Percentiles rank a stretch among this genome's conserved stretches.
Evolutionary conservation across 176 grass and related monocot species (phyloP).

Genomic region (Aegilops tauschii): DNA sequence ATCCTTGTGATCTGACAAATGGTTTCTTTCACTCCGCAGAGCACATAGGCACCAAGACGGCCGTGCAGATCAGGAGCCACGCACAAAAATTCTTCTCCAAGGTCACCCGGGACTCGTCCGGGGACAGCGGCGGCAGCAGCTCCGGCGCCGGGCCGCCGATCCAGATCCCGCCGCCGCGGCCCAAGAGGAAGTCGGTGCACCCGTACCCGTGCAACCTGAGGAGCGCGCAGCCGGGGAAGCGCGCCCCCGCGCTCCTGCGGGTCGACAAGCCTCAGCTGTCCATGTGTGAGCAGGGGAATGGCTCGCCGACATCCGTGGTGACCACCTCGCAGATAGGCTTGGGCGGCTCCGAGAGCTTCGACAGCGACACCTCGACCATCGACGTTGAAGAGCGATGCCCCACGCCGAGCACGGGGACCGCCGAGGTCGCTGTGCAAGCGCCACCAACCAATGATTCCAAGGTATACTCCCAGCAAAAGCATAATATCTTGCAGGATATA

Average conservation of each 20-base stretch:
- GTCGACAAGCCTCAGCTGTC: conserved; percentile 31
- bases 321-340: conserved; percentile 29
- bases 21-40: conserved; percentile 36
- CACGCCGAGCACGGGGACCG: conserved; percentile 6
- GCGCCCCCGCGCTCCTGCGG: conserved; percentile 22
- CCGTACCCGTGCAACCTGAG: conserved; percentile 83
- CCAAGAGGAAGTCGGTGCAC: conserved; percentile 71
- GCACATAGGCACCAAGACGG: conserved; percentile 85
- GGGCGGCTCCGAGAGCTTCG: conserved; percentile 1
- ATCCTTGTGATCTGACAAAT: neutral
- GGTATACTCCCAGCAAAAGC: conserved; percentile 31
- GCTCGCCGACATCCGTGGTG: conserved; percentile 68
- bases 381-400: conserved; percentile 41
- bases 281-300: conserved; percentile 47
- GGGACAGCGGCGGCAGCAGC: conserved; percentile 18
- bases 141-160: conserved; percentile 30
- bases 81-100: conserved; percentile 98
- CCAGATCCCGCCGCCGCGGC: conserved; percentile 87
- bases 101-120: conserved; percentile 65
- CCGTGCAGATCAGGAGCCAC: conserved; percentile 96
- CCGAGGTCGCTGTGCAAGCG: conserved; percentile 24
- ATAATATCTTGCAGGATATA: conserved; percentile 7
- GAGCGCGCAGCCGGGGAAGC: conserved; percentile 25
- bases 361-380: conserved; percentile 26
- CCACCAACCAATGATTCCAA: neutral